Evolutionary conservation across 306 rosid species (phyloP), one percentile per base, ranked within the genome.

Genomic region (Cucurbita moschata): DNA sequence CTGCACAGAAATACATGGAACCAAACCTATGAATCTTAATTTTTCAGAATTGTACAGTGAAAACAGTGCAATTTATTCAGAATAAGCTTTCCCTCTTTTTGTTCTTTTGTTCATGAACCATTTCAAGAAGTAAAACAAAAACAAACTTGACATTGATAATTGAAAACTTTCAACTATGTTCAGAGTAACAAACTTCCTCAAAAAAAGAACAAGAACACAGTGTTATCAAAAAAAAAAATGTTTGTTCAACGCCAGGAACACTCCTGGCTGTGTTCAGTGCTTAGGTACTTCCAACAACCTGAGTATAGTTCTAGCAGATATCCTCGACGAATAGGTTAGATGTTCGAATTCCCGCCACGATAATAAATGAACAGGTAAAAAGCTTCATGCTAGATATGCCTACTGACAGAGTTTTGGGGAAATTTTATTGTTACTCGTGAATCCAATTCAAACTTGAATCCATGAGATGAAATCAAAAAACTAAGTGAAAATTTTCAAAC

Each of bases 1-100:
- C 98, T 93, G 89, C 81, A 87, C 38, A 79, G 42, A 67, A 79
- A 79, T 81, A 26, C 76, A 78, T 63, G 53, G 64, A 18, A 73
- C 39, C 23, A 50, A 65, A 62, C 72, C 74, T 47, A 69, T 18
- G 62, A 68, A 14, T 60, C 7, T 62, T 37, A 68, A 56, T 3
- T 52, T 7, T 30, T 52, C 23, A 71, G 35, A 65, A 42, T 42
- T 40, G 42, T 23, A 21, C 51, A 6, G 72, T 10, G 56, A 67
- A 18, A 43, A 18, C 55, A 43, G 72, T 10, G 2, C 19, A 67
- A 67, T 21, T 67, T 18, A 43, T 44, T 21, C 18, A 3, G 18
- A 65, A 66, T 66, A 65, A 1, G 15, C 5, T 5, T 66, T 9
- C 8, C 0, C 38, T 21, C 21, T 59, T 59, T 37, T 14, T 13